Evolutionary conservation across 148 eudicot genomes (phyloP), one percentile per base, ranked within the genome.

Genomic region (Chenopodium berlandieri): DNA sequence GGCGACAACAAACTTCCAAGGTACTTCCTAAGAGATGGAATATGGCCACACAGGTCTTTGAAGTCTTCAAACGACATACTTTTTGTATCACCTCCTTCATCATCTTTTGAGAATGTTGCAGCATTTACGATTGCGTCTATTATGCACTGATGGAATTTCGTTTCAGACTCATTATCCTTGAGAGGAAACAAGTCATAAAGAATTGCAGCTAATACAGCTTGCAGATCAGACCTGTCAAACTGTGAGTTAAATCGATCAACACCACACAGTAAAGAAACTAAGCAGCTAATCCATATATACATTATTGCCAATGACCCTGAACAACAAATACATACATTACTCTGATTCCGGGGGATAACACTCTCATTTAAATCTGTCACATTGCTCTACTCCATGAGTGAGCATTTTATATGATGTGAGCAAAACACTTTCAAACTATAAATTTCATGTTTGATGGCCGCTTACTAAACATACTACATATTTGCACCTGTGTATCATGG

Each of bases 11-110:
- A 89, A 79, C 91, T 84, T 71, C 88, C 91, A 70, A 95, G 92
- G 88, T 87, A 92, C 87, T 89, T 93, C 88, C 93, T 86, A 79
- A 90, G 84, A 56, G 94, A 92, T 68, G 94, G 97, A 78, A 93
- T 77, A 82, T 87, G 91, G 78, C 68, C 75, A 85, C 90, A 90
- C 92, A 95, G 89, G 69, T 64, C 87, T 81, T 86, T 94, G 84
- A 92, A 93, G 80, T 95, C 94, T 79, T 90, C 90, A 32, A 92
- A 87, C 56, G 97, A 90, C 93, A 95, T 91, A 56, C 79, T 79
- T 75, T 78, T 82, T 64, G 80, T 87, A 79, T 85, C 86, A 83
- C 82, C 75, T 75, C 85, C 90, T 80, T 79, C 88, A 70, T 81
- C 89, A 75, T 78, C 86, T 80, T 84, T 84, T 10, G 89, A 81